Conservation (phyloP, 768 basidiomycete genomes). For the Paxillus rubicundulus region DNA sequence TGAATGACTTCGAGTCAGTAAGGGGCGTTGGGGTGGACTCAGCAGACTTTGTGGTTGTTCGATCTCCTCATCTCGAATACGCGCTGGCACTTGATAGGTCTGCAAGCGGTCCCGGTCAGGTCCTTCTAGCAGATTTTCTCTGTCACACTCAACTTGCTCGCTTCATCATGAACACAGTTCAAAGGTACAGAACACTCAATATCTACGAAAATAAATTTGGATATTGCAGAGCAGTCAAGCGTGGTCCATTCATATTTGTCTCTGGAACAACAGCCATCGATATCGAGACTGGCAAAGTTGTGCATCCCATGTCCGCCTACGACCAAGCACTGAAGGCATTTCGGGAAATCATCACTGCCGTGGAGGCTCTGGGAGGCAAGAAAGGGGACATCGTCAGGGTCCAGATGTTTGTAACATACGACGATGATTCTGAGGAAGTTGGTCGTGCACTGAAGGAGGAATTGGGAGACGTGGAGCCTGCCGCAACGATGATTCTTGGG, state of each 20-base stretch:
- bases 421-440: conserved; percentile 38
- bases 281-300: conserved; percentile 37
- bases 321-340: conserved; percentile 45
- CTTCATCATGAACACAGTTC: conserved; percentile 1
- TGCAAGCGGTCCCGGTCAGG: too few relatives aligned
- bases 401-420: conserved; percentile 47
- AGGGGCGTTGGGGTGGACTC: too few relatives aligned
- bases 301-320: conserved; percentile 45
- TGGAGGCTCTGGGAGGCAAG: conserved; percentile 43
- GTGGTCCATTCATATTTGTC: conserved; percentile 51
- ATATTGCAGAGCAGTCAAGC: conserved; percentile 50
- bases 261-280: conserved; percentile 53
- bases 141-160: too few relatives aligned
- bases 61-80: too few relatives aligned
- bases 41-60: too few relatives aligned
- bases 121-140: not conserved
- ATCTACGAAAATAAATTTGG: conserved; percentile 52
- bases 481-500: conserved; percentile 55
- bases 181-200: conserved; percentile 37
- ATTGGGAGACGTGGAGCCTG: conserved; percentile 42
- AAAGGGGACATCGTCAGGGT: conserved; percentile 46
- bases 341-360: conserved; percentile 41
- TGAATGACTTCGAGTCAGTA: too few relatives aligned
- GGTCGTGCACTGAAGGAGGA: conserved; percentile 40
- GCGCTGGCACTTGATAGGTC: too few relatives aligned